Base-by-base conservation (phyloP, 805 yeast species). In the Scheffersomyces coipomensis region DNA sequence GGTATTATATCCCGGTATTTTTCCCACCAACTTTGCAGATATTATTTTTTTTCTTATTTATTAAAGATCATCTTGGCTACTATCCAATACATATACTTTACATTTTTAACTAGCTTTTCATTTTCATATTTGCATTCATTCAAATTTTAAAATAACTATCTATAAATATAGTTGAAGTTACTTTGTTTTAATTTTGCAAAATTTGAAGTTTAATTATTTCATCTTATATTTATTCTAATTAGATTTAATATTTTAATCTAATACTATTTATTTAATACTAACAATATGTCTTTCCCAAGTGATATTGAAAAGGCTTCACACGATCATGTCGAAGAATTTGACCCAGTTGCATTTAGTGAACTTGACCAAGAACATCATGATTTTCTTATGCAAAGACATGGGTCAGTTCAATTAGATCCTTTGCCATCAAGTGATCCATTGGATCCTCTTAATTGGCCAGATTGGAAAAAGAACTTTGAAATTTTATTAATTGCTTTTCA, bases 401-500 rank as follows among this genome's bases (percentile, higher is more conserved):
- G 51, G 6, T 27, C 51, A 10, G 11, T 33, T 23, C 35, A 44
- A 15, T 43, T 48, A 10, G 50, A 48, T 26, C 52, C 52, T 2
- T 19, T 48, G 6, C 52, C 52, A 13, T 38, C 48, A 13, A 23
- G 22, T 21, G 39, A 43, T 35, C 48, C 43, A 13, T 31, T 38
- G 26, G 52, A 48, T 33, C 52, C 52, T 7, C 43, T 48, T 22
- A 48, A 48, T 18, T 48, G 52, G 52, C 44, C 49, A n/a, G 34
- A 39, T 10, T 33, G 45, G 39, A 34, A 31, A 21, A 48, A 48
- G 21, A 23, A 32, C 17, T 18, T 33, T 19, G 46, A 46, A 26
- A 32, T 47, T 8, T 16, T 31, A 12, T 40, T 47, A 39, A 42
- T 48, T 22, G 45, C 51, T 5, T 49, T 47, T 34, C 45, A 47